Percentiles rank a stretch among this genome's conserved stretches.
phyloP scores from a whole-genome alignment of 129 eudicot species.

The Heracleum sosnowskyi region DNA sequence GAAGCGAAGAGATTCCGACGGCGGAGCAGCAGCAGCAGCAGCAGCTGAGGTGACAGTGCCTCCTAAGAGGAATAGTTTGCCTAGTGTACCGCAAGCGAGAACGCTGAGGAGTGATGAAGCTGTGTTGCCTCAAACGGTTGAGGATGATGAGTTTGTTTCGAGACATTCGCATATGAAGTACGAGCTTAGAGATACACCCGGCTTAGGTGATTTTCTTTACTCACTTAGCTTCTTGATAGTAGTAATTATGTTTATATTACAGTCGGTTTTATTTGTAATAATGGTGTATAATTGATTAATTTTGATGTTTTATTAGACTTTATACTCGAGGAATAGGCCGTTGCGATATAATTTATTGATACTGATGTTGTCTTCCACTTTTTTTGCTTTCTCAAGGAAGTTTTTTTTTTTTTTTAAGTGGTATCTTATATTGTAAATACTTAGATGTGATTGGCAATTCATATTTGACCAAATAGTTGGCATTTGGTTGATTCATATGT shows the following conservation, averaged over 20 bases:
- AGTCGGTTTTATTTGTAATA: not conserved
- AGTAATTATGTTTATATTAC: not conserved
- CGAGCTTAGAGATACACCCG: conserved; percentile 96
- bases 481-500: not conserved
- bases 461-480: not conserved
- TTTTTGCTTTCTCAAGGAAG: not conserved
- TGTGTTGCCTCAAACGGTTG: conserved; percentile 47
- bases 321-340: not conserved
- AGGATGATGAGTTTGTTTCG: conserved; percentile 57
- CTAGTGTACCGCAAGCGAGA: conserved; percentile 23
- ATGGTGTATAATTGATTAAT: not conserved
- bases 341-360: not conserved
- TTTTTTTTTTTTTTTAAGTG: not conserved
- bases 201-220: conserved; percentile 54
- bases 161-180: conserved; percentile 86
- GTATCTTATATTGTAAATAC: not conserved
- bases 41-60: conserved; percentile 13
- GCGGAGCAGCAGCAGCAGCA: conserved; percentile 22
- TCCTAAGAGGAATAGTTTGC: conserved; percentile 11
- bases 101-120: conserved; percentile 42
- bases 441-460: not conserved
- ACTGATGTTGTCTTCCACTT: not conserved
- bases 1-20: conserved; percentile 55
- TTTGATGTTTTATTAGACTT: not conserved
- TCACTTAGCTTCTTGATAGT: not conserved